These are phyloP conservation scores for Tricholoma bakamatsutake DNA, from an alignment of 768 basidiomycete species.

Conservation along the genomic window DNA sequence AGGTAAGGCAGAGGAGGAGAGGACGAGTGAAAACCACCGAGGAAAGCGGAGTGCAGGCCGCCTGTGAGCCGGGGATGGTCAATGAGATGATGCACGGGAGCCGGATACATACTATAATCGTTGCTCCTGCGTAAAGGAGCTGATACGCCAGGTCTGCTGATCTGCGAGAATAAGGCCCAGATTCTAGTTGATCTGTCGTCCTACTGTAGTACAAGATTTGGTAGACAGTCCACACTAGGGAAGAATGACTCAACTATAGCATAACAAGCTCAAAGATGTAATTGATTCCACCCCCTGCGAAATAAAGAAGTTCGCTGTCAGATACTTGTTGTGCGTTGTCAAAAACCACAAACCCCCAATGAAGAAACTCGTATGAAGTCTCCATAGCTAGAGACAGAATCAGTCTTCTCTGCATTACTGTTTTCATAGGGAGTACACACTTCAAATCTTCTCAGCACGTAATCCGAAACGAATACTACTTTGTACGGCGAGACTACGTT, in stretches of 20 bases:
- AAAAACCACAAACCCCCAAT: constrained; percentile 44
- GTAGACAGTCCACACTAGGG: neutral
- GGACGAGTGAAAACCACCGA: constrained; percentile 56
- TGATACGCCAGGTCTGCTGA: constrained; percentile 81
- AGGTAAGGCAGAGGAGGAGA: constrained; percentile 60
- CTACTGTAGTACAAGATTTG: constrained; percentile 38
- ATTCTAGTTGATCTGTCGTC: constrained; percentile 60
- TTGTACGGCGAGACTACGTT: constrained; percentile 46
- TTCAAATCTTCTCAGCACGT: constrained; percentile 46
- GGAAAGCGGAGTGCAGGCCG: constrained; percentile 55
- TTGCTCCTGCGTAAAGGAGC: constrained; percentile 44
- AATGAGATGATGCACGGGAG: neutral
- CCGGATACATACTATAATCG: constrained; percentile 51
- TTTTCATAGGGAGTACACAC: constrained; percentile 25
- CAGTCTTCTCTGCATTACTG: neutral
- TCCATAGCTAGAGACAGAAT: constrained; percentile 51
- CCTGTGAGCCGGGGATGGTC: constrained; percentile 18
- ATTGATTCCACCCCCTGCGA: constrained; percentile 39
- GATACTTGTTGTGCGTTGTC: neutral
- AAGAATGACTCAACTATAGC: constrained; percentile 53
- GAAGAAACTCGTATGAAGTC: constrained; percentile 69
- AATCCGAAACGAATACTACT: constrained; percentile 44
- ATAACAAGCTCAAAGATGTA: constrained; percentile 65
- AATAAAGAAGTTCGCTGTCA: neutral
- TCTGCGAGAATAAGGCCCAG: constrained; percentile 45